Base-by-base conservation (phyloP, 805 yeast genomes). In the Saccharomyces jurei region DNA sequence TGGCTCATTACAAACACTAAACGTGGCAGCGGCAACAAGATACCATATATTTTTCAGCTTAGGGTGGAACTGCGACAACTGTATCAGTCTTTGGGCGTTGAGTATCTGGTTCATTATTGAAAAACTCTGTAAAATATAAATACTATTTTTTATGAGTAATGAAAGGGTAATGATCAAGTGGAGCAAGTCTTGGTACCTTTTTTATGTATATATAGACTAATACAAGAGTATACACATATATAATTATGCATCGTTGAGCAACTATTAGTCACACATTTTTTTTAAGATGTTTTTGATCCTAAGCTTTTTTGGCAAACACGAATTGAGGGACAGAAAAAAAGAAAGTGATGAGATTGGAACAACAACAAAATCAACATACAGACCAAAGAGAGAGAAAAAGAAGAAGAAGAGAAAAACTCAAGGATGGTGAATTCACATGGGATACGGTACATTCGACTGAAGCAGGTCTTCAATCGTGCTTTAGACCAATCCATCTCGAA, bases 1-100 rank as follows among this genome's bases (percentile, higher is more conserved):
- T 0, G 97, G 96, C 56, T 79, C 80, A 64, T 91, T 91, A 63
- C 92, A 84, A 5, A 85, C 90, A 1, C 92, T 81, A 50, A 90
- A 76, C 9, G 95, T 81, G 0, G 92, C 87, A 8, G 94, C 87
- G 0, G 96, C 92, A 22, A 89, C 73, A 41, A 82, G 72, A 65
- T 84, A 87, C 97, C 97, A 91, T 25, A 79, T 65, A 58, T 76
- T 72, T 46, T 75, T 71, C 29, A 89, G 75, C 10, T 69, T 69
- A 0, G 87, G 85, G 65, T 81, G 81, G 41, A 64, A 67, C 32
- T 63, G 65, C 11, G 67, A 62, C 9, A 69, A 41, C 46, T 64
- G 65, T 2, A 63, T 56, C n/a, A 69, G 56, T 46, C 67, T 52
- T 50, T 67, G 69, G 1, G 69, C 58, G 48, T 59, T 69, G 4